These are phyloP conservation scores for Basidioascus undulatus DNA, from an alignment of 768 basidiomycete genomes.

Conservation along the genomic window DNA sequence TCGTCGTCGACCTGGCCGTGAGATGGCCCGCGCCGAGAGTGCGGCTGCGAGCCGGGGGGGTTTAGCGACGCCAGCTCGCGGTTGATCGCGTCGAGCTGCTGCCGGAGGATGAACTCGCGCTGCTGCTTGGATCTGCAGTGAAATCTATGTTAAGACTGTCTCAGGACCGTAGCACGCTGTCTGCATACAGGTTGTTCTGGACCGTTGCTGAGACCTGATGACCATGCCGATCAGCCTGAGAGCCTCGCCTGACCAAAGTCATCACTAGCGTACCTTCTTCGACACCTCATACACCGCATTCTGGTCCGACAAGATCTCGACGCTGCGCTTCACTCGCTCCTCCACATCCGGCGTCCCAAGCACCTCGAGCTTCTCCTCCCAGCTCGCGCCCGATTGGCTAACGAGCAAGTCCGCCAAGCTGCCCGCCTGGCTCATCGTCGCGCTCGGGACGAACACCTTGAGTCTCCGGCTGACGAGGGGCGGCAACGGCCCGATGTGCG, in stretches of 20 bases:
- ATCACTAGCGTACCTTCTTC: constrained; percentile 1
- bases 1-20: constrained; percentile 41
- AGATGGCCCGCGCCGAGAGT: constrained; percentile 7
- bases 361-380: constrained; percentile 13
- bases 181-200: background rate
- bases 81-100: constrained; percentile 18
- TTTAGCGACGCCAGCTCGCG: constrained; percentile 13
- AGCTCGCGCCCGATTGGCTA: constrained; percentile 10
- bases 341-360: constrained; percentile 12
- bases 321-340: constrained; percentile 8
- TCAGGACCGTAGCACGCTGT: constrained; percentile 3
- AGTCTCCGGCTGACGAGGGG: constrained; percentile 9
- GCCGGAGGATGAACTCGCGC: constrained; percentile 14
- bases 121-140: constrained; percentile 13
- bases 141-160: constrained; percentile 1
- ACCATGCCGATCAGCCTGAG: constrained; percentile 1
- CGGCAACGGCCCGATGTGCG: constrained; percentile 3
- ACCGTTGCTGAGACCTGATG: background rate
- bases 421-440: constrained; percentile 7
- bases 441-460: constrained; percentile 6
- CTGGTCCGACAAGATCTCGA: constrained; percentile 7
- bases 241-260: background rate
- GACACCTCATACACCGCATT: constrained; percentile 2
- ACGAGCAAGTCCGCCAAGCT: constrained; percentile 15
- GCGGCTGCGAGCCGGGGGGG: constrained; percentile 5